Percentiles rank a stretch among this genome's conserved stretches.
These are phyloP conservation scores for Eimeria necatrix DNA, from an alignment of 169 alveolate species.

Conservation along the genomic window DNA sequence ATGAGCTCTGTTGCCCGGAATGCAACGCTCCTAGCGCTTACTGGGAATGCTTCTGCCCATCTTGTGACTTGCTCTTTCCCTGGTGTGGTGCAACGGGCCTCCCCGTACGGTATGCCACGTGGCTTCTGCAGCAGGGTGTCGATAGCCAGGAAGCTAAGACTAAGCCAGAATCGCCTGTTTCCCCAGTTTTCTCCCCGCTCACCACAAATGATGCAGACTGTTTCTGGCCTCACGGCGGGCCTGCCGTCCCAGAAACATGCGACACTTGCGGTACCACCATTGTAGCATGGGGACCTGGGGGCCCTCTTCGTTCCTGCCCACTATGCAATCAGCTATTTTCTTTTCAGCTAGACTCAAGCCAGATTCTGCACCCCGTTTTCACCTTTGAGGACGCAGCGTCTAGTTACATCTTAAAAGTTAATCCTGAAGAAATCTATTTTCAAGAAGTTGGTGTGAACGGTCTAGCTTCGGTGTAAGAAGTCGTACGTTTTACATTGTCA, in stretches of 20 bases:
- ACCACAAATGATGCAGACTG: not conserved
- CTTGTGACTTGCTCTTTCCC: slow-evolving; percentile 55
- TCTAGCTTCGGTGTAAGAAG: not conserved
- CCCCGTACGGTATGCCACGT: slow-evolving; percentile 53
- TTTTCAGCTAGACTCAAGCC: not conserved
- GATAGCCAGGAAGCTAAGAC: not conserved
- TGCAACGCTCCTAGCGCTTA: slow-evolving; percentile 58
- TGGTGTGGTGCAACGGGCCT: slow-evolving; percentile 73
- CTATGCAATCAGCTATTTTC: slow-evolving; percentile 63
- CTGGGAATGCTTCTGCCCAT: slow-evolving; percentile 72
- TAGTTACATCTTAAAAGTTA: not conserved
- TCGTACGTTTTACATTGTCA: no score
- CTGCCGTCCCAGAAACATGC: slow-evolving; percentile 36
- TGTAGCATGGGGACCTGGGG: slow-evolving; percentile 76
- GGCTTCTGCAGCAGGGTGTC: not conserved
- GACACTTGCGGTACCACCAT: slow-evolving; percentile 37
- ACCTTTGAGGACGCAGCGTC: slow-evolving; percentile 6
- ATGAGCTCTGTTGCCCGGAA: slow-evolving; percentile 52
- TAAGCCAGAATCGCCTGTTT: not conserved
- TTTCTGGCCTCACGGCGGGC: slow-evolving; percentile 60
- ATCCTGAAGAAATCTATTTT: not conserved
- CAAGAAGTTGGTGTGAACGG: not conserved
- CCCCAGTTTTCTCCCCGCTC: not conserved
- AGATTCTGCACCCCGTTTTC: no score
- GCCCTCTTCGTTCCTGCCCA: slow-evolving; percentile 46